Evolutionary conservation across 1,284 basidiomycete species (phyloP), one percentile per base, ranked within the genome.

Genomic region (Volvariella surrecta): DNA sequence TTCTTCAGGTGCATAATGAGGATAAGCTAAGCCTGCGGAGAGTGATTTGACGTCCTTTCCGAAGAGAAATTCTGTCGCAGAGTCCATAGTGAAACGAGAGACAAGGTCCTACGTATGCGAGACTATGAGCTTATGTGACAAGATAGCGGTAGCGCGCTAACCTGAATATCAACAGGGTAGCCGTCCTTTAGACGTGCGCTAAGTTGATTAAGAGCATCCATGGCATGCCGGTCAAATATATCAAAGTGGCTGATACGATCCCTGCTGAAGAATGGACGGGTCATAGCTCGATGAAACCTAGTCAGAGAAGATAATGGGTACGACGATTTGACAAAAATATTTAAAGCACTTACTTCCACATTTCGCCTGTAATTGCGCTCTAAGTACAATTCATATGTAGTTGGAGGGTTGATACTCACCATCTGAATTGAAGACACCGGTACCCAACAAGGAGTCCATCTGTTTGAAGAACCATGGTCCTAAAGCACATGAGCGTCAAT

Each of bases 211-310:
- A 73, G 54, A 6, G 66, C 61, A 24, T 61, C 54, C 4, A 62
- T 54, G 0, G 68, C 62, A 48, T 72, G 66, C 1, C 60, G 52
- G 20, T 71, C 70, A 48, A 74, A 75, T 22, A 68, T 66, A 19
- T 75, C 71, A 46, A 76, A 74, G 48, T 76, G 64, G 43, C 59
- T 66, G 49, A 75, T 66, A n/a, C 72, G 63, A 20, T 78, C 74
- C 38, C 64, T 63, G 51, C 58, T 70, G 57, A 79, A 78, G 54
- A 75, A 74, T 0, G 74, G 74, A 1, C 74, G 65, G 0, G 71
- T 69, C 61, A 76, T 72, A 1, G 61, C 52, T 13, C 74, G 70
- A 49, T 76, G 74, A 52, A 74, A 74, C 50, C 72, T 75, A 38
- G 22, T 11, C n/a, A n/a, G n/a, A n/a, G n/a, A n/a, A 6, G 11